These are phyloP conservation scores for Heliosperma pusillum DNA, from an alignment of 148 eudicot species.

Conservation along the genomic window DNA sequence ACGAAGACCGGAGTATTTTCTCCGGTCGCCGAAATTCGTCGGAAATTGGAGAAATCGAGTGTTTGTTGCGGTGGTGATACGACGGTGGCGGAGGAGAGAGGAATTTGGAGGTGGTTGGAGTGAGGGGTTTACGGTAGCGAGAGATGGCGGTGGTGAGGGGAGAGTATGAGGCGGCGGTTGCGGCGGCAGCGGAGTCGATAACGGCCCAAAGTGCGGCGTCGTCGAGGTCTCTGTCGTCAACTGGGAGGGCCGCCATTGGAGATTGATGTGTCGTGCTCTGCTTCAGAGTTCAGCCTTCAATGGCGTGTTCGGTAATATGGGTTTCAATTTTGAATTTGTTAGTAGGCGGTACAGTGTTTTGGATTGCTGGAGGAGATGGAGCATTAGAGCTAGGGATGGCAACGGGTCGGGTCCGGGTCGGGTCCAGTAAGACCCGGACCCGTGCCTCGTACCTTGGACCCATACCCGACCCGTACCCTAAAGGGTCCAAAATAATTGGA, in stretches of 20 bases:
- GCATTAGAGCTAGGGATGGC: no score
- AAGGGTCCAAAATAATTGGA: no score
- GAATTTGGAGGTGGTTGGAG: constrained; percentile 34
- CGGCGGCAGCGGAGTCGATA: constrained; percentile 88
- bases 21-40: constrained; percentile 36
- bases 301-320: not conserved
- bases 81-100: constrained; percentile 35
- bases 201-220: constrained; percentile 87
- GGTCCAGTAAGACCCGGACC: no score
- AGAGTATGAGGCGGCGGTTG: constrained; percentile 42
- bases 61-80: constrained; percentile 17
- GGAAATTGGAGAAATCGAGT: constrained; percentile 22
- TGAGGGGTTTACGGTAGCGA: constrained; percentile 40
- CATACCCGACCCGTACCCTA: no score
- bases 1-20: constrained; percentile 33
- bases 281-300: no score
- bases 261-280: not conserved
- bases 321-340: constrained; percentile 35
- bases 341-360: no score
- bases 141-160: constrained; percentile 23
- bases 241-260: constrained; percentile 30
- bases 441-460: no score
- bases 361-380: no score
- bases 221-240: constrained; percentile 79
- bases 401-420: no score